These are phyloP conservation scores for Zoysia pacifica DNA, from an alignment of 176 grass and related monocot species.

Conservation along the genomic window DNA sequence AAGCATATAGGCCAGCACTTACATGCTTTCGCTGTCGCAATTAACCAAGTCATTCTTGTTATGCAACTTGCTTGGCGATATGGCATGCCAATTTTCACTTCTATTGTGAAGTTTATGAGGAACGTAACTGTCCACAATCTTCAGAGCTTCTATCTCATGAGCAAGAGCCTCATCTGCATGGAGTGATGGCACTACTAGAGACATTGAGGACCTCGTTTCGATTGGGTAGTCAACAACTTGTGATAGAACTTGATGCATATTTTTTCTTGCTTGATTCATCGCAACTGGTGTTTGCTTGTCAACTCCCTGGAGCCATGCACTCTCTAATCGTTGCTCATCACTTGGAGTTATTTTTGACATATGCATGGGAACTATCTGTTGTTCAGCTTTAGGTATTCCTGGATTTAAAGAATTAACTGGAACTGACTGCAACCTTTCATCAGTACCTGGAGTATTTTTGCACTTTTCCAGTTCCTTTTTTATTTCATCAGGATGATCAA, in stretches of 20 bases:
- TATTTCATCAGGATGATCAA: conserved; percentile 41
- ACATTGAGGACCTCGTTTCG: conserved; percentile 28
- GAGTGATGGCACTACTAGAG: conserved; percentile 38
- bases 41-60: conserved; percentile 44
- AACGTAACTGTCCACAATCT: conserved; percentile 43
- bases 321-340: conserved; percentile 71
- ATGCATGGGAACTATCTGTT: conserved; percentile 13
- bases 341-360: conserved; percentile 25
- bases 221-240: conserved; percentile 44
- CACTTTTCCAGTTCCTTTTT: conserved; percentile 33
- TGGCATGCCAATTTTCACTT: conserved; percentile 38
- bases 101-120: conserved; percentile 32
- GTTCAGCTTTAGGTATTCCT: conserved; percentile 37
- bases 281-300: conserved; percentile 55
- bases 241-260: conserved; percentile 60
- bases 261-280: conserved; percentile 44
- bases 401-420: conserved; percentile 11
- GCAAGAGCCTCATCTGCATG: conserved; percentile 53
- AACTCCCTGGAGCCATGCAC: conserved; percentile 68
- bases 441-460: conserved; percentile 11
- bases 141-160: conserved; percentile 63
- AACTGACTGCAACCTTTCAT: conserved; percentile 20
- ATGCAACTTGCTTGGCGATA: conserved; percentile 79
- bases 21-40: conserved; percentile 59
- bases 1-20: conserved; percentile 42